Percentiles rank a stretch among this genome's conserved stretches.
Conservation (phyloP, 176 grass and related monocot species). For the Saccharum officinarum region DNA sequence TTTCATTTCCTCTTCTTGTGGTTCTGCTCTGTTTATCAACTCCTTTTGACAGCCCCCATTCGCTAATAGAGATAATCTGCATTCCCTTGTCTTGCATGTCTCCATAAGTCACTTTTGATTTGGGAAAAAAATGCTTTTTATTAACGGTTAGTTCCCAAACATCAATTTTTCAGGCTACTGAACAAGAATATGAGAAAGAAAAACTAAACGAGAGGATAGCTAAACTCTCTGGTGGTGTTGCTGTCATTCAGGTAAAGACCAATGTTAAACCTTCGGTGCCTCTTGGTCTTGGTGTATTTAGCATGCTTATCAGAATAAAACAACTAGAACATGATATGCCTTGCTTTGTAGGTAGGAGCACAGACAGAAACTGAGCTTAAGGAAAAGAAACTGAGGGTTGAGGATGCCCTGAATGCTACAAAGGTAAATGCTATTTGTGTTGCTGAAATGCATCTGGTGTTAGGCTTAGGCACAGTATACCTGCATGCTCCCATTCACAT, state of each 20-base stretch:
- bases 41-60: background rate
- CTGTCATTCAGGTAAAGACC: slow-evolving; percentile 50
- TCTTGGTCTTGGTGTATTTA: background rate
- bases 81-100: background rate
- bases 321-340: background rate
- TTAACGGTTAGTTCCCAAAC: background rate
- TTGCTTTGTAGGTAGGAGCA: slow-evolving; percentile 68
- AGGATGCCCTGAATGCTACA: slow-evolving; percentile 90
- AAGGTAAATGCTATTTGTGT: slow-evolving; percentile 52
- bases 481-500: background rate
- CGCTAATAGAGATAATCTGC: background rate
- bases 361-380: slow-evolving; percentile 97
- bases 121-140: background rate
- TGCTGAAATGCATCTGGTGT: background rate
- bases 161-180: slow-evolving; percentile 15
- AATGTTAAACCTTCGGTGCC: background rate
- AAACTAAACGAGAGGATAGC: slow-evolving; percentile 69
- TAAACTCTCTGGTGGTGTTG: slow-evolving; percentile 79
- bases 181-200: slow-evolving; percentile 73
- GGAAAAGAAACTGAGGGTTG: slow-evolving; percentile 94
- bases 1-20: background rate
- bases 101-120: background rate
- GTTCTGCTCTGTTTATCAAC: background rate
- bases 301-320: slow-evolving; percentile 3
- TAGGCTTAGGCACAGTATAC: background rate